Conservation (phyloP, 371 early-diverging fungal genomes). For the Mortierella sp. region DNA sequence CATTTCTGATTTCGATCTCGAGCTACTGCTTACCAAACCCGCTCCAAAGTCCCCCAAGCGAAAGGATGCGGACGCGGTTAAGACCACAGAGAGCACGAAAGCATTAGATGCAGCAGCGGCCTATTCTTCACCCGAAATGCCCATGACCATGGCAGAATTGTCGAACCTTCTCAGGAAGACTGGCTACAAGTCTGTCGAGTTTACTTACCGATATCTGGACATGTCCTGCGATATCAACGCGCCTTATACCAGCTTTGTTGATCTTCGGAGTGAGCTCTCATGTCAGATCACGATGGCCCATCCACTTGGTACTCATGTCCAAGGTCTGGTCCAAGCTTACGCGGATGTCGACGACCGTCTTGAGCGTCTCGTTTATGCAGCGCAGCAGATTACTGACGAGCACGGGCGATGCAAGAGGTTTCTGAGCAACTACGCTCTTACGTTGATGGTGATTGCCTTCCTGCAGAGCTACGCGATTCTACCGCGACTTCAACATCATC, state of each 20-base stretch:
- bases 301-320: slow-evolving; percentile 4
- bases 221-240: slow-evolving; percentile 9
- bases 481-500: slow-evolving; percentile 2
- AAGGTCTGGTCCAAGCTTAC: slow-evolving; percentile 9
- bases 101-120: no score
- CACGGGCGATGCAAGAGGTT: slow-evolving; percentile 8
- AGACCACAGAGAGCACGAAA: no score
- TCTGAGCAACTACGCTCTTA: slow-evolving; percentile 15
- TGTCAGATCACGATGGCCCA: slow-evolving; percentile 8
- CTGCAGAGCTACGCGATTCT: slow-evolving; percentile 9
- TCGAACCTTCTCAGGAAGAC: background rate
- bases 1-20: slow-evolving; percentile 10
- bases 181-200: slow-evolving; percentile 8
- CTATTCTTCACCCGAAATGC: no score
- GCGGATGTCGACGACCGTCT: slow-evolving; percentile 3
- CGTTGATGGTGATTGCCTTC: slow-evolving; percentile 15
- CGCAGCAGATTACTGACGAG: slow-evolving; percentile 5
- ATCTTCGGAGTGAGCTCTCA: background rate
- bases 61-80: no score
- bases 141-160: slow-evolving; percentile 2
- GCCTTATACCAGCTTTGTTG: slow-evolving; percentile 4
- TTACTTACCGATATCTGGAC: background rate
- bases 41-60: background rate
- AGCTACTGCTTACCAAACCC: background rate
- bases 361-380: slow-evolving; percentile 2